Base-by-base conservation (phyloP, 192 early-diverging fungal species). In the Linnemannia exigua region DNA sequence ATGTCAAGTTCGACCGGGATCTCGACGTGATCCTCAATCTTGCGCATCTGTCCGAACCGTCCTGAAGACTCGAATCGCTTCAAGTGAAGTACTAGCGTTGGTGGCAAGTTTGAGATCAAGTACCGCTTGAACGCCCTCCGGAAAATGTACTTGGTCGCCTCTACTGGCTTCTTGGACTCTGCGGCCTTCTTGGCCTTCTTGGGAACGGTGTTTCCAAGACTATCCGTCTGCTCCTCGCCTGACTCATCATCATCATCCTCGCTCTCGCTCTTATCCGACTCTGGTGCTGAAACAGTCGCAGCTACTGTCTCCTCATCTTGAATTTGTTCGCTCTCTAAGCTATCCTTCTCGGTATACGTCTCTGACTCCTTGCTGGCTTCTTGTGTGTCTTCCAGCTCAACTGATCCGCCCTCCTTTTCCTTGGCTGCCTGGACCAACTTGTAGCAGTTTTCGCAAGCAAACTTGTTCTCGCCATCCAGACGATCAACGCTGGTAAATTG, bases 371-470 rank as follows among this genome's bases (percentile, higher is more conserved):
- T 52, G 11, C 52, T 52, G 12, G 31, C 41, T 31, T 80, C 77
- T 22, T 44, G 25, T 35, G 14, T n/a, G 15, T 80, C 51, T 46
- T 17, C 36, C 28, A 33, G 37, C 38, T 63, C 69, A 1, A 3
- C 46, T 25, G 36, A 50, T 20, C 48, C 44, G 0, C 69, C 20
- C 51, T 41, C 66, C 20, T 81, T 73, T 25, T 74, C 58, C 52
- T 79, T 74, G 36, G 63, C 16, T 20, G 28, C 61, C 6, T 75
- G 22, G 38, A 77, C 44, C 17, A 85, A 46, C 58, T 91, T 93
- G 67, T 80, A 89, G 80, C 94, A 95, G 61, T 91, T 87, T 28
- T 95, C 93, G 77, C 94, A 95, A 0, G 91, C 90, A 80, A 91
- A 94, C 28, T 80, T 85, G 79, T 94, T 92, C 15, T 92, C 91